A percentile compares a stretch with the other conserved stretches of the same genome.
Evolutionary conservation across 2,329 filamentous ascomycete species (phyloP).

Genomic region (Bimuria novae-zelandiae): DNA sequence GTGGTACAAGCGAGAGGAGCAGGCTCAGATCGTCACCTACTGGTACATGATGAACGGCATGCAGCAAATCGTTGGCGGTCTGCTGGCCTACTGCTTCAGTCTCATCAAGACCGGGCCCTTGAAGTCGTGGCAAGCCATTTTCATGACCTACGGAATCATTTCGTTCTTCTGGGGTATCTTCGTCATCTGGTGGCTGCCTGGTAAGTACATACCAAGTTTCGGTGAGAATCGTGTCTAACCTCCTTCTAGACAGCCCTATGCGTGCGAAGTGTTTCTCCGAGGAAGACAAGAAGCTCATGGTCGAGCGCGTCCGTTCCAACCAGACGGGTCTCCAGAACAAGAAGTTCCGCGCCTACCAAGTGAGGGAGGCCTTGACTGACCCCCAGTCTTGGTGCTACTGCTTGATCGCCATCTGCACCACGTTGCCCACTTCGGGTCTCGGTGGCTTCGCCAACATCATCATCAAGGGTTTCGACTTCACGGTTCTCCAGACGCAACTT

Average conservation of each 20-base stretch:
- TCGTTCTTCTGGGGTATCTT: constrained; percentile 69
- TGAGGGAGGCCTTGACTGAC: constrained; percentile 64
- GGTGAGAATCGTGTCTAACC: not conserved
- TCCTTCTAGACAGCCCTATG: constrained; percentile 65
- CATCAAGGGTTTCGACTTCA: constrained; percentile 70
- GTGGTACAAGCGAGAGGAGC: constrained; percentile 74
- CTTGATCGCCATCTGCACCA: constrained; percentile 71
- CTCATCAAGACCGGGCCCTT: constrained; percentile 51
- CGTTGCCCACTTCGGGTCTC: constrained; percentile 65
- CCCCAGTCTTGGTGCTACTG: constrained; percentile 64
- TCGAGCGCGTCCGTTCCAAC: constrained; percentile 53
- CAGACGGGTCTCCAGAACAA: constrained; percentile 54
- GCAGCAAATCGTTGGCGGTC: constrained; percentile 73
- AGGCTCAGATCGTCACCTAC: constrained; percentile 68
- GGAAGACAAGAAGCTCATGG: constrained; percentile 64
- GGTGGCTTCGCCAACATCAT: constrained; percentile 77
- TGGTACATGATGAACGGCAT: constrained; percentile 79
- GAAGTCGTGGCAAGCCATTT: constrained; percentile 71
- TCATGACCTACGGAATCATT: constrained; percentile 67
- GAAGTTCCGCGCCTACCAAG: constrained; percentile 58
- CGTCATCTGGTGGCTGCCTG: constrained; percentile 45
- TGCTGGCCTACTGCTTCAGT: constrained; percentile 62
- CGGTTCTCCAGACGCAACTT: constrained; percentile 69
- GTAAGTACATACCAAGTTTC: constrained; percentile 14
- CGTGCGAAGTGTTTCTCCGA: constrained; percentile 71